These are phyloP conservation scores for Magnaporthiopsis rhizophila DNA, from an alignment of 2,329 filamentous ascomycete species.

Conservation along the genomic window DNA sequence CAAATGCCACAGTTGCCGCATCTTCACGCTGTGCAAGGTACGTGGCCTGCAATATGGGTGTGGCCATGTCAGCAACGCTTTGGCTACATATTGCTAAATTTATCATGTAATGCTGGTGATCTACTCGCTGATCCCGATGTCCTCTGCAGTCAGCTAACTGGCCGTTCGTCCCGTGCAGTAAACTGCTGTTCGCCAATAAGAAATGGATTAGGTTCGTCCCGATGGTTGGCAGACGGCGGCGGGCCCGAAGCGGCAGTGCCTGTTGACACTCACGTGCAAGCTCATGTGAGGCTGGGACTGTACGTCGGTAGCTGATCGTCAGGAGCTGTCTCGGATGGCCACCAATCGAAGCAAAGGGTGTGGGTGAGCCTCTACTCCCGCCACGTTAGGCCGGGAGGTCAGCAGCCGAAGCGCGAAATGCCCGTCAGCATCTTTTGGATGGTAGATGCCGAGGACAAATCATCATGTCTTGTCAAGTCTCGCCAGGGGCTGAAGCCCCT, in stretches of 20 bases:
- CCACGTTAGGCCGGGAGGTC: too few relatives aligned
- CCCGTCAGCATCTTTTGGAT: too few relatives aligned
- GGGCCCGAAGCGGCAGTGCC: too few relatives aligned
- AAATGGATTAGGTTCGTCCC: not conserved
- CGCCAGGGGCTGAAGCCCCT: not conserved
- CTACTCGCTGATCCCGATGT: too few relatives aligned
- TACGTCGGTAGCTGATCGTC: not conserved
- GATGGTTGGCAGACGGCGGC: not conserved
- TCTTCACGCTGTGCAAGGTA: not conserved
- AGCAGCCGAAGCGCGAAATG: too few relatives aligned
- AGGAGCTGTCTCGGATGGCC: not conserved
- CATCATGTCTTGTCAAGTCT: too few relatives aligned
- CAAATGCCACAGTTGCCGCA: not conserved
- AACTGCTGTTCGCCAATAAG: not conserved
- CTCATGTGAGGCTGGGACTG: too few relatives aligned
- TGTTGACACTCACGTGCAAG: too few relatives aligned
- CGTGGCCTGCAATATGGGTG: not conserved
- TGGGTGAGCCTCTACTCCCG: too few relatives aligned
- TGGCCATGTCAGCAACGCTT: not conserved
- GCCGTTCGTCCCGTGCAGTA: not conserved
- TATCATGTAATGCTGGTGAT: too few relatives aligned
- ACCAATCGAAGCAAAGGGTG: not conserved
- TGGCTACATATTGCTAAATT: not conserved
- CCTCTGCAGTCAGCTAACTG: not conserved
- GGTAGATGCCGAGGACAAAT: too few relatives aligned